These are phyloP conservation scores for Cryptococcus sp. DNA, from an alignment of 1,284 basidiomycete genomes.

Conservation along the genomic window DNA sequence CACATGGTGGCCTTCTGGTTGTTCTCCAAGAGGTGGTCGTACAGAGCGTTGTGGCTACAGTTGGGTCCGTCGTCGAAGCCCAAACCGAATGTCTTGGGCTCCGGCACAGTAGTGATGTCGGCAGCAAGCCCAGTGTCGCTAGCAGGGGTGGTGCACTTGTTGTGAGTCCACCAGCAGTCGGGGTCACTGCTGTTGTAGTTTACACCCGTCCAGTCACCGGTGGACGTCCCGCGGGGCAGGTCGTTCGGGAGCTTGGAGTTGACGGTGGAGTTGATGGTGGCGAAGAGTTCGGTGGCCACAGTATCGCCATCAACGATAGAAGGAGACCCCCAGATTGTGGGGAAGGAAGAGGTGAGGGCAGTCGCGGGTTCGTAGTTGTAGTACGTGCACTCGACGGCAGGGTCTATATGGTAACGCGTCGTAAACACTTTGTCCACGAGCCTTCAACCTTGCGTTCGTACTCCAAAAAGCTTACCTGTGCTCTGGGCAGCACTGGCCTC, in stretches of 20 bases:
- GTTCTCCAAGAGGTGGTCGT: conserved; percentile 52
- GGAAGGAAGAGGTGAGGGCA: conserved; percentile 34
- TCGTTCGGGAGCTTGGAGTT: conserved; percentile 38
- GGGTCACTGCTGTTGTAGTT: conserved; percentile 38
- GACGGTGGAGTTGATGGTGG: conserved; percentile 43
- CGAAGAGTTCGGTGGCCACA: conserved; percentile 42
- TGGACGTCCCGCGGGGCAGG: conserved; percentile 39
- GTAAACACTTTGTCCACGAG: background rate
- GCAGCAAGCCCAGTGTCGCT: conserved; percentile 27
- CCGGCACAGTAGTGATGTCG: conserved; percentile 50
- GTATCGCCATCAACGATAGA: conserved; percentile 46
- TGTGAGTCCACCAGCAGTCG: conserved; percentile 51
- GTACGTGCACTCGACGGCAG: conserved; percentile 11
- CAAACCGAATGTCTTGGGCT: conserved; percentile 55
- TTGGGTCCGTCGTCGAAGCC: conserved; percentile 56
- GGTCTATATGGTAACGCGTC: conserved; percentile 12
- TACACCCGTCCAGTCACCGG: conserved; percentile 36
- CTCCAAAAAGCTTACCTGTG: conserved; percentile 14
- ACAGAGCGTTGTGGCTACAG: conserved; percentile 55
- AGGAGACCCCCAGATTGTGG: conserved; percentile 48
- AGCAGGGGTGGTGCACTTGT: conserved; percentile 44
- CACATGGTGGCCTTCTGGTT: conserved; percentile 55
- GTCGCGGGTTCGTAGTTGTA: conserved; percentile 43
- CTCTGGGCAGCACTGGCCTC: conserved; percentile 24
- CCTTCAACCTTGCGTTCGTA: background rate